Base-by-base conservation (phyloP, 192 early-diverging fungal species). In the Coemansia sp. region DNA sequence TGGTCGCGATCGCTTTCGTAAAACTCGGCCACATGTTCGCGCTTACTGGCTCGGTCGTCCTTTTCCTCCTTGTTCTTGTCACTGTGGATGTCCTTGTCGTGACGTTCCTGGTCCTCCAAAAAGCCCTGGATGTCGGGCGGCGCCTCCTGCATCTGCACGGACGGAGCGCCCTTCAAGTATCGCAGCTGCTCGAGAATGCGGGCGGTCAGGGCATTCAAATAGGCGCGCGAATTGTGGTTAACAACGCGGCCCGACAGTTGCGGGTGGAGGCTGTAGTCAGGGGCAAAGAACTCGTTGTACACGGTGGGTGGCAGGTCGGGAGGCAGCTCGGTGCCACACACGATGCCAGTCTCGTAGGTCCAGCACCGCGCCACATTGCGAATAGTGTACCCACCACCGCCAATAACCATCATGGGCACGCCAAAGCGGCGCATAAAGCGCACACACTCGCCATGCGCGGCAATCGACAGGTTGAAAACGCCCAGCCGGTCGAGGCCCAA, bases 331-430 rank as follows among this genome's bases (percentile, higher is more conserved):
- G 85, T 72, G 62, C 90, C 91, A 11, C 94, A 84, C 3, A 93
- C 85, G 7, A 95, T 83, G 7, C 89, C 89, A 4, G 95, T 97
- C 71, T 98, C 95, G 68, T 93, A 94, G 0, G 93, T 90, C 97
- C 97, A 99, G 22, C 93, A 90, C 29, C 95, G 75, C 9, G 93
- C 88, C 2, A 99, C 97, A 64, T 99, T 99, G n/a, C 93, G 84
- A 62, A 97, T 93, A 0, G 95, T 99, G 63, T 99, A 99, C 10
- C 97, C 97, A 38, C 97, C 97, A 6, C 97, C 97, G 40, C 97
- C 97, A 21, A 99, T 82, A 19, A 98, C 85, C 60, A 99, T 61
- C 58, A 95, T 84, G 5, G 97, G 97, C 17, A 99, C 78, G 63
- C 93, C 89, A 60, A 98, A 95, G 29, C 82, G 87, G 41, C 93